Percentiles rank a stretch among this genome's conserved stretches.
phyloP scores from a whole-genome alignment of 2,329 filamentous ascomycete species.

The Daldinia sp. region DNA sequence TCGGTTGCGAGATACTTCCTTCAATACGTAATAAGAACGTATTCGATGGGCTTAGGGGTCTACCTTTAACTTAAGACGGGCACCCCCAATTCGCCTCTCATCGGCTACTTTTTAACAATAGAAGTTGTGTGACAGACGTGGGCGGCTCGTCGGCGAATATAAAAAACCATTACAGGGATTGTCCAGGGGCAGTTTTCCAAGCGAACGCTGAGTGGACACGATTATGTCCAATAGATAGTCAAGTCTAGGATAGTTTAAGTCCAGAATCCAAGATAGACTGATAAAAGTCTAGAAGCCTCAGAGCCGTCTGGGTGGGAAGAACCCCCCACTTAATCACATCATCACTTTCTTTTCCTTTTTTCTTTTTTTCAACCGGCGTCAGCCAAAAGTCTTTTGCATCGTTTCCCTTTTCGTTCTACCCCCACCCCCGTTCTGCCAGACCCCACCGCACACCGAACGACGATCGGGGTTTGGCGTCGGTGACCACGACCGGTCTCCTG shows the following conservation, averaged over 20 bases:
- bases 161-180: constrained; percentile 31
- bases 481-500: constrained; percentile 16
- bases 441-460: constrained; percentile 28
- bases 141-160: constrained; percentile 17
- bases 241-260: constrained; percentile 13
- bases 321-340: constrained; percentile 43
- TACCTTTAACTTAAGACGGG: constrained; percentile 16
- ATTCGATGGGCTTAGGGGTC: constrained; percentile 20
- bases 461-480: constrained; percentile 8
- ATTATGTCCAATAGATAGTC: constrained; percentile 3
- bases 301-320: constrained; percentile 26
- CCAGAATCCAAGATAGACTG: constrained; percentile 21
- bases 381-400: too few species aligned
- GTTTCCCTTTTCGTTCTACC: neutral
- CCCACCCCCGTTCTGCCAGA: constrained; percentile 25
- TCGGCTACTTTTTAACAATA: neutral
- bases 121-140: constrained; percentile 11
- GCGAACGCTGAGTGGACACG: constrained; percentile 28
- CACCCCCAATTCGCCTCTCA: constrained; percentile 19
- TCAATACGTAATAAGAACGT: constrained; percentile 36
- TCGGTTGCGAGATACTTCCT: constrained; percentile 5
- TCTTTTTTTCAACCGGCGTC: neutral
- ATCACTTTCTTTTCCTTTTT: constrained; percentile 27
- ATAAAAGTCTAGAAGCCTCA: constrained; percentile 31
- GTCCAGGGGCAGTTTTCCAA: constrained; percentile 16